Evolutionary conservation across 129 eudicot genomes (phyloP), one percentile per base, ranked within the genome.

Genomic region (Glebionis coronaria): DNA sequence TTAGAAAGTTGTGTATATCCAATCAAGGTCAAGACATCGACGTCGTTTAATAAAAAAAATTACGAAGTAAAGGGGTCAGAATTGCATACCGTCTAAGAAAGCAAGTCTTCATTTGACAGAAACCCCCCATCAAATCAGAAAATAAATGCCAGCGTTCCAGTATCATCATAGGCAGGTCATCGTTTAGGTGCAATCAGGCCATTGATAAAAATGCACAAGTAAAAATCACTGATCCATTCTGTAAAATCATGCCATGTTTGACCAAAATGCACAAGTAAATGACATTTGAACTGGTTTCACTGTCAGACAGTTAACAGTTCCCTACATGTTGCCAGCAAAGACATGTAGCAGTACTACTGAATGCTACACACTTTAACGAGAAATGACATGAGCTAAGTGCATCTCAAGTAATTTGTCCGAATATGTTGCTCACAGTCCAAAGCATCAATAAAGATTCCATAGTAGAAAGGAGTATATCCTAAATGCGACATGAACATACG

Each of bases 341-440:
- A 45, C 64, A 40, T 38, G 56, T 25, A 9, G 31, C 46, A 15
- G 42, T 35, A 18, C 12, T 15, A 50, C 23, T 50, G 21, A 54
- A 54, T 3, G n/a, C 31, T 19, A 54, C 29, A 14, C 20, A 27
- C 14, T 63, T 5, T 29, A 18, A 19, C 63, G 20, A 68, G 60
- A 49, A 52, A 64, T 27, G 44, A 38, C 40, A 13, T 1, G 63
- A 25, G n/a, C n/a, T 1, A 57, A 57, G 63, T 57, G 29, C 63
- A 5, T 23, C 63, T 27, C 63, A 57, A 12, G 63, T 57, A 4
- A 27, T 23, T 57, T 23, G 63, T 57, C 4, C 16, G 9, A 27
- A 25, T 53, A 3, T 53, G n/a, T 18, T 53, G 27, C 57, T 52
- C 20, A 52, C 57, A 52, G 57, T 69, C 65, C 35, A 35, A 35